Base-by-base conservation (phyloP, 192 early-diverging fungal genomes). In the Linnemannia exigua region DNA sequence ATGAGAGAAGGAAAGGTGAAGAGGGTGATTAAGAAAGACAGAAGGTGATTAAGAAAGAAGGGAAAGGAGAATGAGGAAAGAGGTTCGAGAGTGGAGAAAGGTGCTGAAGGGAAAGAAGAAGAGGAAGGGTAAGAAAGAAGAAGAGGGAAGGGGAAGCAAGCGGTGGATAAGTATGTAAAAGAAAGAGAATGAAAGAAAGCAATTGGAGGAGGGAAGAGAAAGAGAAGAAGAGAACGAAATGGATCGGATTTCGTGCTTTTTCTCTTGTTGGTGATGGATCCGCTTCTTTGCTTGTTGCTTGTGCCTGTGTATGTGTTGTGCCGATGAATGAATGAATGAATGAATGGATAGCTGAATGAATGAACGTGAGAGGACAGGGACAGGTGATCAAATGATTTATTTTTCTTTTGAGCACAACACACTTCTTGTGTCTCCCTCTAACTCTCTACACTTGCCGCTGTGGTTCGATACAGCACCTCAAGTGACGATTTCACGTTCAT, bases 191-290 rank as follows among this genome's bases (percentile, higher is more conserved):
- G n/a, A 31, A 44, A 28, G 12, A 63, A 44, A 31, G 36, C 20
- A 54, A 44, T 44, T 44, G 41, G 41, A 41, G n/a, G n/a, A n/a
- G n/a, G 52, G 31, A 72, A 38, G 17, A 35, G n/a, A 31, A 74
- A 38, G 20, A 44, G n/a, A 38, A 15, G 38, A 44, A 46, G 36
- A 20, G 33, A 33, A 25, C 52, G 31, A 58, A 15, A 9, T 46
- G 70, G 44, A 71, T 71, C 38, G 44, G 38, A 71, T 63, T 63
- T 63, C 58, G 58, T 63, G 58, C 58, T 63, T 63, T 63, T 54
- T 54, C 25, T 54, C 52, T 54, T 54, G 22, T 6, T 22, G 25
- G 15, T 2, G 48, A 50, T 50, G 48, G 17, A 50, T 50, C 17
- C 48, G 48, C 25, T 63, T 25, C 58, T 14, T 31, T n/a, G 25